These are phyloP conservation scores for Actinidia arguta DNA, from an alignment of 179 eudicot genomes.

Conservation along the genomic window DNA sequence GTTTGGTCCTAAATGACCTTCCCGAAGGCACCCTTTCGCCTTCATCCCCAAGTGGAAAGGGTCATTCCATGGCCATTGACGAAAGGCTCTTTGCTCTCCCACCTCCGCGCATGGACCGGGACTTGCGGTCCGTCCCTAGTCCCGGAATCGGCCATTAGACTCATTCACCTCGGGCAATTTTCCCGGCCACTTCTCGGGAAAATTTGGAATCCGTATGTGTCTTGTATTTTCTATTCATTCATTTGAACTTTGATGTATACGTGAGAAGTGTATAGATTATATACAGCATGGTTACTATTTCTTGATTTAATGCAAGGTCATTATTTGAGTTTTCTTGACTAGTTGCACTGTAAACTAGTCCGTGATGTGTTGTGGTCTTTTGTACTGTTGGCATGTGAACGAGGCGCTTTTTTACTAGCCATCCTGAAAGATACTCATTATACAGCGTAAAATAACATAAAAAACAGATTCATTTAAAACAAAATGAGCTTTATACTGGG, in stretches of 20 bases:
- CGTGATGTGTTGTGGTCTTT: too few species aligned
- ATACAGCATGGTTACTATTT: background rate
- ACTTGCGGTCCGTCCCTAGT: constrained; percentile 47
- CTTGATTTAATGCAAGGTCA: background rate
- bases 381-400: too few species aligned
- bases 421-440: too few species aligned
- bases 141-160: constrained; percentile 51
- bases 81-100: constrained; percentile 27
- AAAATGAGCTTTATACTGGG: too few species aligned
- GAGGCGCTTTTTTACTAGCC: too few species aligned
- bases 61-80: constrained; percentile 15
- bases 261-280: background rate
- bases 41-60: constrained; percentile 31
- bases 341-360: too few species aligned
- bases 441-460: too few species aligned
- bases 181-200: background rate
- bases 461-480: too few species aligned
- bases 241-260: too few species aligned
- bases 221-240: background rate
- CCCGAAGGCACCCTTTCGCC: constrained; percentile 28
- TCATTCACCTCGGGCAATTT: background rate
- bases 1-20: constrained; percentile 23
- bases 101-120: constrained; percentile 27
- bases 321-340: too few species aligned
- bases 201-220: background rate